Evolutionary conservation across 352 stramenopile species (phyloP), one percentile per base, ranked within the genome.

Genomic region (Pythium aphanidermatum): DNA sequence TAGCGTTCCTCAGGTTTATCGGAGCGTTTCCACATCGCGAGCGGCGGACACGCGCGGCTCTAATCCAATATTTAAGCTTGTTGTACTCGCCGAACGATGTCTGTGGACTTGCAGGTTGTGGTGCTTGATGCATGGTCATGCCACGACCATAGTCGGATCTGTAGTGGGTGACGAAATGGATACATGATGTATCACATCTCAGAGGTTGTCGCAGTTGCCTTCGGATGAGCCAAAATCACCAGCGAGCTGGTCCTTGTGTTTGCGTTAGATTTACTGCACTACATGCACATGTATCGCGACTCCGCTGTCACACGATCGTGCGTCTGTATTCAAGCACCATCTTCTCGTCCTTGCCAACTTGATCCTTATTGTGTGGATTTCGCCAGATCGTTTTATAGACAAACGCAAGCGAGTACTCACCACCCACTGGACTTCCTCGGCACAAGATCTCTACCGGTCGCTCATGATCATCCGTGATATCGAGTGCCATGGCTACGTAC

Each of bases 391-490:
- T 84, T 30, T 70, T 70, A 14, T 58, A 57, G n/a, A 87, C 68
- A 34, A 87, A 87, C 37, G 80, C 65, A 25, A 87, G 66, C 29
- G 75, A 83, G 33, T 83, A 72, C 36, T 87, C 75, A 4, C 65
- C 51, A 1, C 75, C 72, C 3, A 87, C 65, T 0, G 63, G 46
- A 12, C 24, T 43, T 30, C 68, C 63, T 21, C 60, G 59, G 56
- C 75, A 85, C 26, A 84, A 27, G 40, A 87, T 72, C 39, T 80
- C 68, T 13, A 87, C 71, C n/a, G n/a, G n/a, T n/a, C n/a, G n/a
- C 36, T 83, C 58, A 8, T 84, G 64, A 2, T 63, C 56, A 11
- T 62, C 65, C 5, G 48, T 26, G 5, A 67, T 19, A 14, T 57
- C 45, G 9, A 83, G 35, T 34, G 69, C 71, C 51, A 81, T 67